Conservation (phyloP, 1,139 yeast species). For the Kodamaea ohmeri region DNA sequence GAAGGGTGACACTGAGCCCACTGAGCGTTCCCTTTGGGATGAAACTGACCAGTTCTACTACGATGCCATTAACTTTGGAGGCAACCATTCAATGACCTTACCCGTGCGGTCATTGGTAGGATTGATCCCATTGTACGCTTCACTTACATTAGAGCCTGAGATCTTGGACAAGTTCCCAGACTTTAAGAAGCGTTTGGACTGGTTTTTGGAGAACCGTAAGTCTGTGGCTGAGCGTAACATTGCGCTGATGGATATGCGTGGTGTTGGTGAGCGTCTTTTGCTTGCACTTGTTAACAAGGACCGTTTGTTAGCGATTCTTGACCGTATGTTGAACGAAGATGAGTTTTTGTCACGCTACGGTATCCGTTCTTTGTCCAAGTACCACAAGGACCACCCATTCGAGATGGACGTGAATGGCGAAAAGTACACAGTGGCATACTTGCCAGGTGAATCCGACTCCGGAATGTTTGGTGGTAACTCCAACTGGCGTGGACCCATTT, state of each 20-base stretch:
- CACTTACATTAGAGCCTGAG: slow-evolving; percentile 87
- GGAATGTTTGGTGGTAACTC: slow-evolving; percentile 98
- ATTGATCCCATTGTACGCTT: slow-evolving; percentile 87
- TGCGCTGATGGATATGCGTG: slow-evolving; percentile 83
- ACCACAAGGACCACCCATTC: slow-evolving; percentile 83
- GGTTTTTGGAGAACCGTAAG: slow-evolving; percentile 77
- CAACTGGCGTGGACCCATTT: slow-evolving; percentile 98
- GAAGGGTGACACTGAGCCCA: slow-evolving; percentile 41
- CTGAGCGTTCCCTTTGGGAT: slow-evolving; percentile 79
- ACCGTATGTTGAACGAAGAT: slow-evolving; percentile 80
- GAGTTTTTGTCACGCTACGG: slow-evolving; percentile 89
- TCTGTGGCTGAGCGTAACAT: slow-evolving; percentile 81
- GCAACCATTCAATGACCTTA: slow-evolving; percentile 63
- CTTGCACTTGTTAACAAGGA: slow-evolving; percentile 83
- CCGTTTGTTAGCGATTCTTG: slow-evolving; percentile 70
- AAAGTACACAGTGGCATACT: slow-evolving; percentile 69
- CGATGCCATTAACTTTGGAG: slow-evolving; percentile 89
- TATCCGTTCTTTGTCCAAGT: slow-evolving; percentile 84
- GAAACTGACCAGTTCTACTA: slow-evolving; percentile 87
- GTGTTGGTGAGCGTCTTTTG: slow-evolving; percentile 81
- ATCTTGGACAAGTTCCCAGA: slow-evolving; percentile 75
- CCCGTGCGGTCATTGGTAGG: slow-evolving; percentile 93
- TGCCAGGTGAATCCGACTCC: slow-evolving; percentile 92
- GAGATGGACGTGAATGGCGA: slow-evolving; percentile 83
- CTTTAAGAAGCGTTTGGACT: slow-evolving; percentile 78